Evolutionary conservation across 148 eudicot species (phyloP).

Genomic region (Mesembryanthemum crystallinum): DNA sequence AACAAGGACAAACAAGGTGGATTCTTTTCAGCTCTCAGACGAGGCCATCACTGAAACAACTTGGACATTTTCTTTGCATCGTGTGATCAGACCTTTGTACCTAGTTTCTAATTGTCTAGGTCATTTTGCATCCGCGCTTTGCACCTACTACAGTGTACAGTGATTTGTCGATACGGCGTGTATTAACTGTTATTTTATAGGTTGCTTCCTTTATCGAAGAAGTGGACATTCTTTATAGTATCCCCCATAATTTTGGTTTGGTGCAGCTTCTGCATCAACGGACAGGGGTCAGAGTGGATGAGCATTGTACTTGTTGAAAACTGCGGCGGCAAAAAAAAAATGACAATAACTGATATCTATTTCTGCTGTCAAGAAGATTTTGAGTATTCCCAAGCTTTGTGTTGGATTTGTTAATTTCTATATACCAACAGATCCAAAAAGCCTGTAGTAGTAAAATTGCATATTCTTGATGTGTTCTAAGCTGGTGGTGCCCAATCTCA

Average conservation of each 20-base stretch:
- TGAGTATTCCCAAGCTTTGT: too few relatives aligned
- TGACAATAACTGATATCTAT: slow-evolving; percentile 17
- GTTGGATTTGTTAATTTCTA: too few relatives aligned
- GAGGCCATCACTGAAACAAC: slow-evolving; percentile 53
- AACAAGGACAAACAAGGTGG: slow-evolving; percentile 79
- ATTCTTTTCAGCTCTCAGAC: slow-evolving; percentile 73
- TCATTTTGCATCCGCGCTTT: slow-evolving; percentile 20
- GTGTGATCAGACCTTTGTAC: slow-evolving; percentile 23
- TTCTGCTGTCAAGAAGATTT: not conserved
- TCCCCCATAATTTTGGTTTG: slow-evolving; percentile 3
- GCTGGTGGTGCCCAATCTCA: too few relatives aligned
- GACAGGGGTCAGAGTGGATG: slow-evolving; percentile 12
- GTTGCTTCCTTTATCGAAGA: slow-evolving; percentile 22
- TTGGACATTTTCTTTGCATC: slow-evolving; percentile 15
- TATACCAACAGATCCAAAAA: too few relatives aligned
- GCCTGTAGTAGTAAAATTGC: too few relatives aligned
- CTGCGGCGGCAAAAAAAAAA: slow-evolving; percentile 20
- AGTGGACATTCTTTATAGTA: slow-evolving; percentile 20
- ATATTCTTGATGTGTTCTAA: too few relatives aligned
- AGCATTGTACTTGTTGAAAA: slow-evolving; percentile 21
- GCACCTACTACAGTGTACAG: slow-evolving; percentile 38
- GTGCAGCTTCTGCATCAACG: not conserved
- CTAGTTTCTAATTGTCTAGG: slow-evolving; percentile 28
- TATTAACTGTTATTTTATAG: slow-evolving; percentile 5
- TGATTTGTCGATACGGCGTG: slow-evolving; percentile 25